A percentile compares a stretch with the other conserved stretches of the same genome.
These are phyloP conservation scores for Aspergillus sp. DNA, from an alignment of 2,329 filamentous ascomycete genomes.

Conservation along the genomic window DNA sequence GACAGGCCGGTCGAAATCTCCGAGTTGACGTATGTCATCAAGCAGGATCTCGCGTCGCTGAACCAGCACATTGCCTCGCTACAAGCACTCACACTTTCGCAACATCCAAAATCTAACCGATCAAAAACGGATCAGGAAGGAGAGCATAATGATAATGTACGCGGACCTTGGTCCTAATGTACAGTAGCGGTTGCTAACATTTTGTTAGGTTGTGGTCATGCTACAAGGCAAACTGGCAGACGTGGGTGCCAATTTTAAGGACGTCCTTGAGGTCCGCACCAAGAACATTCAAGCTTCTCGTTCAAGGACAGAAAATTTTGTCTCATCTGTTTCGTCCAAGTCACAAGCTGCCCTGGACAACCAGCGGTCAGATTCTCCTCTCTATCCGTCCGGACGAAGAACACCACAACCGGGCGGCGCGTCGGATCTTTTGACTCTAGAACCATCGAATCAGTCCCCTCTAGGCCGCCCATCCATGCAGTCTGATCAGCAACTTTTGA, in stretches of 20 bases:
- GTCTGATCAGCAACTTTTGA: slow-evolving; percentile 81
- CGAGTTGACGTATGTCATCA: slow-evolving; percentile 95
- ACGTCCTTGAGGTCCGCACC: slow-evolving; percentile 91
- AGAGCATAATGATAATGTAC: slow-evolving; percentile 92
- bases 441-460: slow-evolving; percentile 60
- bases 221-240: slow-evolving; percentile 89
- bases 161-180: slow-evolving; percentile 18
- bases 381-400: slow-evolving; percentile 75
- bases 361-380: slow-evolving; percentile 75
- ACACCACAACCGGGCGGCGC: slow-evolving; percentile 59
- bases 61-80: slow-evolving; percentile 86
- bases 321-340: slow-evolving; percentile 81
- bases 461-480: slow-evolving; percentile 52
- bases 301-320: slow-evolving; percentile 92
- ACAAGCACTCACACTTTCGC: slow-evolving; percentile 73
- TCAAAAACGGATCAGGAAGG: slow-evolving; percentile 70
- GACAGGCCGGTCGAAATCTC: slow-evolving; percentile 96
- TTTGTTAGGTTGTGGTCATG: slow-evolving; percentile 68
- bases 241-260: slow-evolving; percentile 94
- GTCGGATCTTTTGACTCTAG: slow-evolving; percentile 75
- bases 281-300: slow-evolving; percentile 97
- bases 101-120: slow-evolving; percentile 63
- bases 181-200: slow-evolving; percentile 16
- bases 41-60: slow-evolving; percentile 83
- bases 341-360: slow-evolving; percentile 63